Percentiles rank a stretch among this genome's conserved stretches.
These are phyloP conservation scores for Xerocomus potaroensis DNA, from an alignment of 768 basidiomycete genomes.

Conservation along the genomic window DNA sequence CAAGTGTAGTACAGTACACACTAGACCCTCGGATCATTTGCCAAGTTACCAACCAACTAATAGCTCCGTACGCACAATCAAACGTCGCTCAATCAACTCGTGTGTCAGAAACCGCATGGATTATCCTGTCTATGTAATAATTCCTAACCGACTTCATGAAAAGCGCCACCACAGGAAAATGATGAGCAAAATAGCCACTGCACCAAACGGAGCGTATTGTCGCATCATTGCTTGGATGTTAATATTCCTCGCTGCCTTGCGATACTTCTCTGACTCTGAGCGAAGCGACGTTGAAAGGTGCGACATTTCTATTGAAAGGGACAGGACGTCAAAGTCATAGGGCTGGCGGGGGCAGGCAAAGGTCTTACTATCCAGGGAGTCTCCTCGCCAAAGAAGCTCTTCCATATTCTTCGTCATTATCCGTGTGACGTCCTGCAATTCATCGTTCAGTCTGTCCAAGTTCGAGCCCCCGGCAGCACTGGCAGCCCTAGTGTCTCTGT, in stretches of 20 bases:
- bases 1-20: background rate
- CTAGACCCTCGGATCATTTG: too few relatives aligned
- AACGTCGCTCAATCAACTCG: background rate
- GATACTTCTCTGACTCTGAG: constrained; percentile 96
- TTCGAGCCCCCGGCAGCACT: constrained; percentile 59
- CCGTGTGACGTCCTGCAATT: constrained; percentile 94
- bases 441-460: constrained; percentile 88
- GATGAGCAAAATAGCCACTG: constrained; percentile 73
- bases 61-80: too few relatives aligned
- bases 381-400: constrained; percentile 95
- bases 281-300: constrained; percentile 91
- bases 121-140: constrained; percentile 19
- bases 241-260: constrained; percentile 91
- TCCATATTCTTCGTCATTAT: constrained; percentile 99
- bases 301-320: constrained; percentile 73
- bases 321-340: background rate
- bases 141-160: constrained; percentile 35
- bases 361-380: constrained; percentile 86
- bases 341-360: background rate
- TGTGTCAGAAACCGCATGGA: constrained; percentile 19
- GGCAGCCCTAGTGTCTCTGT: constrained; percentile 89
- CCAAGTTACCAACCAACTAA: too few relatives aligned
- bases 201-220: constrained; percentile 92
- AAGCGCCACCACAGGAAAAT: constrained; percentile 80
- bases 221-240: constrained; percentile 91